These are phyloP conservation scores for Boletus vinaceobasis DNA, from an alignment of 768 basidiomycete genomes.

Conservation along the genomic window DNA sequence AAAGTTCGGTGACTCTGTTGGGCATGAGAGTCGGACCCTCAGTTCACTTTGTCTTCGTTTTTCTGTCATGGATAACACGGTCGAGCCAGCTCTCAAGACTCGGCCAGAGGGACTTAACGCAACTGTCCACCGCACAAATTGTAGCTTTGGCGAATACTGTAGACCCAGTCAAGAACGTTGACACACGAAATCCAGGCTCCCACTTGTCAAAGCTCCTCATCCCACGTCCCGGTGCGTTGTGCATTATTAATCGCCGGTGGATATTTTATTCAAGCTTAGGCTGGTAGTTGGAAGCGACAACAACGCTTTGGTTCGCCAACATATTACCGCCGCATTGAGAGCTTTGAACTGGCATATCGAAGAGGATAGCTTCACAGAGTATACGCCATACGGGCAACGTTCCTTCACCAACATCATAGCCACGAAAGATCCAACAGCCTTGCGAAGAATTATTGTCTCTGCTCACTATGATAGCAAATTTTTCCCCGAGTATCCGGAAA, in stretches of 20 bases:
- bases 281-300: conserved; percentile 64
- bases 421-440: conserved; percentile 87
- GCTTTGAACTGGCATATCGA: conserved; percentile 85
- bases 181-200: conserved; percentile 60
- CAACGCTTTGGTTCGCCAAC: conserved; percentile 77
- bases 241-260: not conserved
- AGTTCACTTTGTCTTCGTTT: conserved; percentile 5
- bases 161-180: conserved; percentile 67
- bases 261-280: not conserved
- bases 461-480: conserved; percentile 96
- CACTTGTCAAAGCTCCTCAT: conserved; percentile 84
- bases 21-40: conserved; percentile 16
- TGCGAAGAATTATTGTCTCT: conserved; percentile 77
- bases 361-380: conserved; percentile 72
- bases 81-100: conserved; percentile 31
- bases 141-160: conserved; percentile 47
- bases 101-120: conserved; percentile 35
- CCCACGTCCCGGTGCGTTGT: conserved; percentile 68
- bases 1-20: not conserved
- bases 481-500: conserved; percentile 63
- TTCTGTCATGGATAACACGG: conserved; percentile 23
- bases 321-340: conserved; percentile 71
- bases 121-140: conserved; percentile 52
- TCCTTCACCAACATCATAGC: conserved; percentile 90
- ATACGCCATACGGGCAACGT: conserved; percentile 79